These are phyloP conservation scores for Populus ilicifolia DNA, from an alignment of 345 rosid genomes.

Conservation along the genomic window DNA sequence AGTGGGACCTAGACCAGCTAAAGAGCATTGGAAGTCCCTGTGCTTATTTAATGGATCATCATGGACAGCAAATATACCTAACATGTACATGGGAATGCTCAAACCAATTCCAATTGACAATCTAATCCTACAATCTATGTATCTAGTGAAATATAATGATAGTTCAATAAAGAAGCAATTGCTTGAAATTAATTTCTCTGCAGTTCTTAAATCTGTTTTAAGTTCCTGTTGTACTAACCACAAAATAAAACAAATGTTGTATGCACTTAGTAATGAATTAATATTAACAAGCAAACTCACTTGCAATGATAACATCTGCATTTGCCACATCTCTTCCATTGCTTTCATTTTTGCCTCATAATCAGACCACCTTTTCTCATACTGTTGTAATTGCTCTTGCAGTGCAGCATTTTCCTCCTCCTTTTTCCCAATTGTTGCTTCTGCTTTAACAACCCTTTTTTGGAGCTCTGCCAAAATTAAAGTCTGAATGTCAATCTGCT, in stretches of 20 bases:
- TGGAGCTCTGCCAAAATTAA: conserved; percentile 65
- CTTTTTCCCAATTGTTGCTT: conserved; percentile 59
- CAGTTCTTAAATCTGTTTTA: neutral
- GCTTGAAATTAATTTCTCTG: neutral
- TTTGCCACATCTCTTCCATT: conserved; percentile 95
- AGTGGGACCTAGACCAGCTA: neutral
- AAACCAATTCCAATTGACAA: neutral
- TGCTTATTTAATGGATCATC: neutral
- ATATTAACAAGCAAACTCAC: conserved; percentile 34
- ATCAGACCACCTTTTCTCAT: conserved; percentile 67
- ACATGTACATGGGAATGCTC: neutral
- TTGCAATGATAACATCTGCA: conserved; percentile 84
- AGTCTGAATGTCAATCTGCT: conserved; percentile 54
- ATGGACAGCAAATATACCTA: neutral
- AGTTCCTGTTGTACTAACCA: neutral
- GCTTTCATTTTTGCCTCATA: conserved; percentile 85
- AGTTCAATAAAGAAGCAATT: neutral
- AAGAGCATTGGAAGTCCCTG: neutral
- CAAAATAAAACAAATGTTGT: neutral
- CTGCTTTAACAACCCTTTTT: conserved; percentile 63
- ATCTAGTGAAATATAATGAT: neutral
- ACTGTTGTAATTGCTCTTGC: conserved; percentile 66
- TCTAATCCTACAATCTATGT: neutral
- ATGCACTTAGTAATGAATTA: neutral
- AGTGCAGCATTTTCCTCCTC: conserved; percentile 78